Evolutionary conservation across 108 stramenopile genomes (phyloP), one percentile per base, ranked within the genome.

Genomic region (Nitzschia inconspicua): DNA sequence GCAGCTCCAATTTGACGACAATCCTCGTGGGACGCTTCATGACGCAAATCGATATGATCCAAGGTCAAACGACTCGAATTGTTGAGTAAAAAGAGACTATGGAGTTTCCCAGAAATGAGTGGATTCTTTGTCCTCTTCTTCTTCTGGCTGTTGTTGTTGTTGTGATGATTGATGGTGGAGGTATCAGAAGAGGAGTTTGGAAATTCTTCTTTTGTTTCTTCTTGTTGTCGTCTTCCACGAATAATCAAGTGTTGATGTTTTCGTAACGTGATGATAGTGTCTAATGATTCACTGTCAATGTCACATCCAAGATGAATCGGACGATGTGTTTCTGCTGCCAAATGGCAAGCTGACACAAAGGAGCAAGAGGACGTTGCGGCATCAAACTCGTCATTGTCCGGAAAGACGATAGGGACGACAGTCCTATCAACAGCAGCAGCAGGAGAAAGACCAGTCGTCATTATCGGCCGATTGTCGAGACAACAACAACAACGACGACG

Each of bases 51-150:
- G n/a, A 72, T 25, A 58, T 72, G 20, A 22, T 41, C 5, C 37
- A 72, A 16, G 2, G 25, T 58, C 24, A 72, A 25, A 24, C 24
- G 39, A 34, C 60, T 62, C 8, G 57, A 28, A 31, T 72, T 72
- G 57, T 72, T 64, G 20, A 63, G 39, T 26, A 72, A 25, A 44
- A 72, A 72, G 6, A 72, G 42, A 19, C 52, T 62, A 37, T 64
- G 63, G 7, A 63, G 4, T 6, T 57, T 32, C 1, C 68, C 68
- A 7, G 46, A 39, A 44, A 68, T 60, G 5, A n/a, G n/a, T 10
- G n/a, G 16, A 51, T 46, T 27, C 14, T 20, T 41, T 46, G 34
- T 9, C 13, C 34, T 25, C 23, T 6, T 4, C n/a, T n/a, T n/a
- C 23, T 13, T 51, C 18, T 14, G 4, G 34, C 4, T 28, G 53